Evolutionary conservation across 2,329 filamentous ascomycete species (phyloP), one percentile per base, ranked within the genome.

Genomic region (Cylindrodendrum hubeiense): DNA sequence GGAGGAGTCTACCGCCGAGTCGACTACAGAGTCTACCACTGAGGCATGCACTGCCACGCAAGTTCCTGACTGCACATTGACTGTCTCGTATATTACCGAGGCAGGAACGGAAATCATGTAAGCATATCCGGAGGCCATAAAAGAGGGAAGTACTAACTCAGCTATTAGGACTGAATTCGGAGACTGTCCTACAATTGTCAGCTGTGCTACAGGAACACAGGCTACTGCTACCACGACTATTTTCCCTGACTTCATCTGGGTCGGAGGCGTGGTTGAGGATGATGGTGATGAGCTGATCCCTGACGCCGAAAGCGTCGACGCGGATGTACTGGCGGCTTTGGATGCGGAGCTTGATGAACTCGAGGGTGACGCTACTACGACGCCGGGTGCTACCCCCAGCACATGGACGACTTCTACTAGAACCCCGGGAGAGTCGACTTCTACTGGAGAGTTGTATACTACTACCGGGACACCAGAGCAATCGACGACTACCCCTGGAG

Each of bases 191-290:
- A 44, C 52, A 1, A 12, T 43, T 13, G 39, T 41, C 12, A 46
- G 41, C 37, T 55, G 51, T 28, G 51, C 51, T 22, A 54, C 34
- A 9, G 37, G 22, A 15, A 54, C 51, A 15, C 51, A 54, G 51
- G 51, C 51, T n/a, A 54, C 52, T 41, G 41, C 52, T 34, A 55
- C 52, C 15, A 37, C n/a, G n/a, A 55, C 52, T 24, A 30, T 46
- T n/a, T 19, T 19, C 26, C 39, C 52, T 6, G 51, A 54, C 15
- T 15, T 41, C 13, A 12, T 41, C 37, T 41, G 37, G 37, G 37
- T 41, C 37, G 37, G 37, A 15, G 37, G 17, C 15, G 7, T 41
- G 17, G 15, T 3, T 17, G 17, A 15, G 4, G 37, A 41, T 15
- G 4, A 12, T 41, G 37, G 37, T 41, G 37, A 41, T 41, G 37